Conservation (phyloP, 306 rosid species). For the Macrotyloma uniflorum region DNA sequence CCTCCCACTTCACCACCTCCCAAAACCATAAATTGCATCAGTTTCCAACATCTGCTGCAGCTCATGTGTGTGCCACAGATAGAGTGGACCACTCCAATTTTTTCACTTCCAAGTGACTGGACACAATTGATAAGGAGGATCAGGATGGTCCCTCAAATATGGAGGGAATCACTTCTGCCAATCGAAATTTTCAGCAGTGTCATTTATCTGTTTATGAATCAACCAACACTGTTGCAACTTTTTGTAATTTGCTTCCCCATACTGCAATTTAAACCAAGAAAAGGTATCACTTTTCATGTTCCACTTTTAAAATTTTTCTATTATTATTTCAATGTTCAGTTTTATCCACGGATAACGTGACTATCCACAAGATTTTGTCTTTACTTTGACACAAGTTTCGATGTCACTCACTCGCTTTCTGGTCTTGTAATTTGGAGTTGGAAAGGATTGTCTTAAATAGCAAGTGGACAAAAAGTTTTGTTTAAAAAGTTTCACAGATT, state of each 20-base stretch:
- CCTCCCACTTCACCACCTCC: constrained; percentile 89
- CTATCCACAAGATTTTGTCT: neutral
- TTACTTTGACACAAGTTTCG: neutral
- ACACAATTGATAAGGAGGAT: too few relatives aligned
- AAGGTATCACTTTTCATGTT: neutral
- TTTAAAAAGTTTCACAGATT: too few relatives aligned
- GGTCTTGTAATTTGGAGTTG: too few relatives aligned
- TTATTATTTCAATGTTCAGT: neutral
- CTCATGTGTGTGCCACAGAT: constrained; percentile 22
- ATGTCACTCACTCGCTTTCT: too few relatives aligned
- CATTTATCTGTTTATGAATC: constrained; percentile 24
- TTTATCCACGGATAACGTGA: too few relatives aligned
- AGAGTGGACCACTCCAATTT: too few relatives aligned
- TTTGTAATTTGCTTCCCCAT: too few relatives aligned
- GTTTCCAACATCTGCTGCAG: constrained; percentile 39
- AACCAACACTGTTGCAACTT: too few relatives aligned
- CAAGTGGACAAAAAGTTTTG: neutral
- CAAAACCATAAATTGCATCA: constrained; percentile 47
- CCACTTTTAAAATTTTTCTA: neutral
- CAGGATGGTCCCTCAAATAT: constrained; percentile 19
- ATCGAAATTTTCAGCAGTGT: constrained; percentile 26
- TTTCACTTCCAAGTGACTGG: too few relatives aligned
- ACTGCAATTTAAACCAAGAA: constrained; percentile 15
- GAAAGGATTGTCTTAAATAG: too few relatives aligned
- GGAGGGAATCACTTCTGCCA: too few relatives aligned